Conservation (phyloP, 768 basidiomycete genomes). For the Sarcomyxa edulis region DNA sequence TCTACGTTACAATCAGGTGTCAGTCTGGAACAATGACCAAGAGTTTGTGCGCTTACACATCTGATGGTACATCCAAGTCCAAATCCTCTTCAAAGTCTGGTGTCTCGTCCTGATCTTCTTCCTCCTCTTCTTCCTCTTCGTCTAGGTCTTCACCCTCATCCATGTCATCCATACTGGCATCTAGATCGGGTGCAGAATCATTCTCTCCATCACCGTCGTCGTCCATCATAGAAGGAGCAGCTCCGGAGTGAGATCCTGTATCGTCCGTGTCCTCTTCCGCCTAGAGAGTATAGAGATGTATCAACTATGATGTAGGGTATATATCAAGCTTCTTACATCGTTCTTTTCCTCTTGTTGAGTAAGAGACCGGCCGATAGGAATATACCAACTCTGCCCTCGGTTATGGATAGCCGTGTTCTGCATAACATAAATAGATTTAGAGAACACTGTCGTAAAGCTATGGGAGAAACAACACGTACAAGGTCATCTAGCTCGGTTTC, state of each 20-base stretch:
- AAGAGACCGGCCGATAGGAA: slow-evolving; percentile 69
- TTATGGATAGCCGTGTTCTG: slow-evolving; percentile 59
- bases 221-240: slow-evolving; percentile 35
- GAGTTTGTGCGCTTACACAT: slow-evolving; percentile 20
- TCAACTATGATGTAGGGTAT: neutral
- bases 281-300: slow-evolving; percentile 14
- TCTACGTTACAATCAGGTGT: no score
- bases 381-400: slow-evolving; percentile 60
- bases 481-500: slow-evolving; percentile 77
- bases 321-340: slow-evolving; percentile 44
- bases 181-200: slow-evolving; percentile 47
- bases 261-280: slow-evolving; percentile 49
- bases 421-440: slow-evolving; percentile 4
- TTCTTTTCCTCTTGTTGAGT: slow-evolving; percentile 84
- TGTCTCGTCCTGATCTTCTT: slow-evolving; percentile 35
- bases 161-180: slow-evolving; percentile 59
- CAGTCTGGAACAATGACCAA: no score
- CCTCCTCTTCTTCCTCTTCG: slow-evolving; percentile 34
- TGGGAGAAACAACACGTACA: slow-evolving; percentile 30
- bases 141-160: slow-evolving; percentile 38
- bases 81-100: slow-evolving; percentile 48
- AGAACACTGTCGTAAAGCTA: slow-evolving; percentile 2
- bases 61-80: slow-evolving; percentile 43
- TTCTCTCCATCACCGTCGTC: slow-evolving; percentile 50
- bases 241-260: slow-evolving; percentile 35